Base-by-base conservation (phyloP, 371 early-diverging fungal species). In the Mucor velutinosus region DNA sequence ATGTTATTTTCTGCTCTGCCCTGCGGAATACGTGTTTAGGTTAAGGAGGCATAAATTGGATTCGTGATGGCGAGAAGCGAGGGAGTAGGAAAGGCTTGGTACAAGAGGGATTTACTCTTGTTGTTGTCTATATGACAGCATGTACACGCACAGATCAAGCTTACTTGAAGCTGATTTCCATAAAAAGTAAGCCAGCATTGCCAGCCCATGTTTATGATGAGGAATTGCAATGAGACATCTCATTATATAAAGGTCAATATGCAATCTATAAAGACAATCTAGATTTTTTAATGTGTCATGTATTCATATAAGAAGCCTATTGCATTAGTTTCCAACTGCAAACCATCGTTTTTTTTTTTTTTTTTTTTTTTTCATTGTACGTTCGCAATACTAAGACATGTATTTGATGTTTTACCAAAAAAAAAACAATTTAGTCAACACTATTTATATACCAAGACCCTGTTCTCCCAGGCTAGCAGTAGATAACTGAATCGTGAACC, bases 111-210 rank as follows among this genome's bases (percentile, higher is more conserved):
- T 21, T 8, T 10, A 12, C 12, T 51, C 12, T 51, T 51, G 51
- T 51, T 45, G 45, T 51, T 19, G 30, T 30, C 30, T 30, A 30
- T 19, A 49, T 23, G n/a, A n/a, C 45, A 4, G 15, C 4, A 39
- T n/a, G 33, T 45, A 45, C 45, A 45, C 51, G 51, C 51, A 25
- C 51, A 51, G 51, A 51, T 51, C 51, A 51, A 51, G 25, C 51
- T 51, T 2, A 19, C 19, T 19, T 45, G 7, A 19, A 45, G 19
- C 10, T 45, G 45, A 19, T 7, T 45, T 45, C 19, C 19, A 19
- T 19, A 45, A 45, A 37, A 37, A 37, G 37, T 37, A 37, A 14
- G 37, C 37, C 14, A 37, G 12, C 12, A 14, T 37, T 37, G 37
- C 37, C 14, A 37, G 37, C 37, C 37, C 37, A 14, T 37, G 37